Evolutionary conservation across 805 yeast genomes (phyloP), one percentile per base, ranked within the genome.

Genomic region (Komagataella phaffii): DNA sequence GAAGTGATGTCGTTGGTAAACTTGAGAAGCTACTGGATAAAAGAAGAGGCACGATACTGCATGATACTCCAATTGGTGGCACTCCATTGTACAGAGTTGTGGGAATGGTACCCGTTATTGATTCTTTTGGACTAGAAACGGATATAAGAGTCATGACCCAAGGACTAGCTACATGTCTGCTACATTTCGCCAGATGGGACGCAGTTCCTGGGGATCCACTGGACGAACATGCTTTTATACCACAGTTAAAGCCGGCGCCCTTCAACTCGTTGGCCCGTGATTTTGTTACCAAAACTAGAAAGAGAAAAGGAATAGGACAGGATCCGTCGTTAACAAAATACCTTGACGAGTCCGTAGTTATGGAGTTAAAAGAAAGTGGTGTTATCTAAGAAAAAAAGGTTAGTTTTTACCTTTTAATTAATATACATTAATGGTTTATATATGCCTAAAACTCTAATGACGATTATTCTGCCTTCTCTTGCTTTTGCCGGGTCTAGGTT

Each of bases 181-280:
- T 84, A 54, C 75, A 75, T 49, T 88, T 87, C 64, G 74, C 74
- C 52, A 75, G 73, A 52, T 93, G 96, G 96, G 75, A 77, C 18
- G 64, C 71, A 2, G 95, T 87, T 0, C 96, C 96, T 1, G 99
- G 99, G 0, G 88, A 91, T 67, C 98, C 97, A 7, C 61, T 91
- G 58, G 96, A 91, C 62, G 67, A 69, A 19, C 75, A 78, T 36
- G 76, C 78, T 17, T 68, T 66, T 49, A 74, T 88, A 45, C 88
- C 89, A 4, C 74, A 81, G 46, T 71, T 91, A 62, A 80, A 80
- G 57, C 87, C 96, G 0, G 96, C 93, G 1, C 82, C 84, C 5
- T 66, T 72, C 0, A 69, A 70, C 7, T 80, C 85, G 2, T 67
- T 90, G 53, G 91, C 96, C 1, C 72, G 99, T 53, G 99, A 93